Evolutionary conservation across 176 grass and related monocot genomes (phyloP), one percentile per base, ranked within the genome.

Genomic region (Canna indica): DNA sequence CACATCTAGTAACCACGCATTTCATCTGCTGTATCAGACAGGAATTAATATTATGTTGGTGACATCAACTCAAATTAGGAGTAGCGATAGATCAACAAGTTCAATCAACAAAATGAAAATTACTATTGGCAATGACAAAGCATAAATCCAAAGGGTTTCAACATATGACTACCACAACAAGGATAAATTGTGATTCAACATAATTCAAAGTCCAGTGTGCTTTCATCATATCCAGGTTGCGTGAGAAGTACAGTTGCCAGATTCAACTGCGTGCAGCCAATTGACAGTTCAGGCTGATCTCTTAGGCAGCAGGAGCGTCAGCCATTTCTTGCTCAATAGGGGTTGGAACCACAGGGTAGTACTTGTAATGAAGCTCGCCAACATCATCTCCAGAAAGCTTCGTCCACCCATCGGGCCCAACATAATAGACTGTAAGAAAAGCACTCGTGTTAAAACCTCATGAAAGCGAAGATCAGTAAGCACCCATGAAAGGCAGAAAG

Each of bases 301-400:
- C n/a, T 92, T 61, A 97, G 36, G 80, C 72, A 34, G 84, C 22
- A n/a, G 89, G 71, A 0, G 82, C 84, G 2, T 97, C 89, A 0
- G 77, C 13, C 94, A 97, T 97, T 68, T 90, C 89, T 59, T 97
- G 89, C 33, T 97, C 94, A 29, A 90, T 73, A 3, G 85, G 67
- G 35, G 75, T 63, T 52, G 62, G 30, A 63, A 85, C 41, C 78
- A 84, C 80, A 0, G 89, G 94, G 67, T 93, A 84, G 74, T 99
- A 99, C 27, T 97, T 88, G 69, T 90, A 92, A 70, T 92, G 93
- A 61, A 97, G 86, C 74, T 97, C 93, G 18, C 83, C 76, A 0
- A 97, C 93, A 78, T 97, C 93, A 71, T 97, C 93, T 50, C 93
- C 93, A 47, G 93, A 91, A 48, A 97, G 74, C 77, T 97, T 97